Evolutionary conservation across 2,329 filamentous ascomycete genomes (phyloP), one percentile per base, ranked within the genome.

Genomic region (Ceratocystis huliohia): DNA sequence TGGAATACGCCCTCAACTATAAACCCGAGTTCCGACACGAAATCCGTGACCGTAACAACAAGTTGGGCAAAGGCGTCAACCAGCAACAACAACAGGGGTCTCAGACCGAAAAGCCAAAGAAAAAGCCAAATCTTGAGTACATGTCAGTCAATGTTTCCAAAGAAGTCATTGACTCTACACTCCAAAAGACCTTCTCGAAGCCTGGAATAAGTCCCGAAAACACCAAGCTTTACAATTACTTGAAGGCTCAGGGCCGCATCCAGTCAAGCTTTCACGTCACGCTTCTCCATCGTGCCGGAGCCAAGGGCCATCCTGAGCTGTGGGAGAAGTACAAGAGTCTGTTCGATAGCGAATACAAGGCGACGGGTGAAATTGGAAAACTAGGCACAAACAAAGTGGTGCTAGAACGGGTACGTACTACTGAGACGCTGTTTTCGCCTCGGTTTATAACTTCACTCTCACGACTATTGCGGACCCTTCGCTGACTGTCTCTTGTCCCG

Each of bases 211-310:
- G 84, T 3, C 71, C 64, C 6, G 73, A 73, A 41, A 73, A 72
- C 7, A 64, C 62, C 46, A 20, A 6, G 59, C 86, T 96, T 72
- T 99, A 89, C 78, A 83, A 82, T 71, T 84, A 89, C 67, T 82
- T 99, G 44, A 83, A 88, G 74, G 81, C 88, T 70, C 82, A 81
- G 1, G 82, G 87, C 22, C 88, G 94, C 65, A 77, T 97, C 5
- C 93, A 97, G 75, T 73, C 81, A n/a, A 81, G 86, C 50, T 99
- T 97, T 74, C 94, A 99, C 74, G 89, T 99, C 67, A 99, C 94
- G 0, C 82, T 99, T 48, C 91, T 96, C 74, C 94, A 99, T 75
- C 86, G 87, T 61, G 85, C 87, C 10, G 79, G 78, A 2, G 78
- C 84, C 8, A 79, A 79, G 50, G 76, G 86, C 37, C 76, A 86